Evolutionary conservation across 306 rosid genomes (phyloP).

Genomic region (Pterocarpus macrocarpus): DNA sequence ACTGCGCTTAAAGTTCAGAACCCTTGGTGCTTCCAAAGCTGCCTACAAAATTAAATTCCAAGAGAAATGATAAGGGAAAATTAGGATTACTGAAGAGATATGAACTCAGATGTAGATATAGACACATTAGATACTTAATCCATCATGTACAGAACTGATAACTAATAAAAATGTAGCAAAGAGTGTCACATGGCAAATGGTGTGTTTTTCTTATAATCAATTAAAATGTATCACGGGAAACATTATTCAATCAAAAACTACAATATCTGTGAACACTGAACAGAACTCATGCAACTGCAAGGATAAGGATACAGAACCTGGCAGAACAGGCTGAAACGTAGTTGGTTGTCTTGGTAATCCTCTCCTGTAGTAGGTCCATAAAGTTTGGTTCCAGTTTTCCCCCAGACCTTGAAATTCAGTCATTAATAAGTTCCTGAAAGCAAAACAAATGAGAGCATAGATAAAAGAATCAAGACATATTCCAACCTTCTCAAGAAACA

Average conservation of each 20-base stretch:
- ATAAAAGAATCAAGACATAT: constrained; percentile 9
- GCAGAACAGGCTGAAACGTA: constrained; percentile 79
- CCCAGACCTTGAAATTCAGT: constrained; percentile 73
- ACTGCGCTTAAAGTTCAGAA: constrained; percentile 66
- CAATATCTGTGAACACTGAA: neutral
- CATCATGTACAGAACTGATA: neutral
- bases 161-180: neutral
- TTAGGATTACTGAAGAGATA: constrained; percentile 25
- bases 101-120: constrained; percentile 19
- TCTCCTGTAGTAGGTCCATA: constrained; percentile 74
- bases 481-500: constrained; percentile 76
- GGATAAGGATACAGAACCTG: constrained; percentile 53
- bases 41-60: constrained; percentile 62
- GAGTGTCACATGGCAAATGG: neutral
- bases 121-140: constrained; percentile 5
- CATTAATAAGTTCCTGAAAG: constrained; percentile 34
- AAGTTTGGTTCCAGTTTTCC: constrained; percentile 74
- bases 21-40: constrained; percentile 81
- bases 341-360: constrained; percentile 75
- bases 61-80: constrained; percentile 34
- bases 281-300: constrained; percentile 22
- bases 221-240: constrained; percentile 13
- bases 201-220: constrained; percentile 1
- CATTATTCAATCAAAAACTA: neutral
- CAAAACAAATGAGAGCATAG: constrained; percentile 22